Percentiles rank a stretch among this genome's conserved stretches.
Conservation (phyloP, 108 stramenopile species). For the Skeletonema menzelii region DNA sequence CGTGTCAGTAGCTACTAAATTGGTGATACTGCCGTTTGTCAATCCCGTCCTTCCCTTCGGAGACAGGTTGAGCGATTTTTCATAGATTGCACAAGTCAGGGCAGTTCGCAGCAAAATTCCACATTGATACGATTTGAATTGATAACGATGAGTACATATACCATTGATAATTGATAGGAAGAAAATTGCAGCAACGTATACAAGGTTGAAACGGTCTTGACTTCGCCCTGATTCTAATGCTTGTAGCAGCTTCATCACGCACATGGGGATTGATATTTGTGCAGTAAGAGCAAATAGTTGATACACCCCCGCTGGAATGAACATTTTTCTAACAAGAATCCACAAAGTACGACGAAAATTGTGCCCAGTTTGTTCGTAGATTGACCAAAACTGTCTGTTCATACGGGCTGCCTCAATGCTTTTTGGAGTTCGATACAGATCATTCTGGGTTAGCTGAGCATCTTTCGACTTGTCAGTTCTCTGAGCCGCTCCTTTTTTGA, state of each 20-base stretch:
- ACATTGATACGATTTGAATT: conserved; percentile 58
- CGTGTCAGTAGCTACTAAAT: conserved; percentile 72
- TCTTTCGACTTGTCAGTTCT: conserved; percentile 20
- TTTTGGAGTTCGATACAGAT: conserved; percentile 41
- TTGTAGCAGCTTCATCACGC: conserved; percentile 58
- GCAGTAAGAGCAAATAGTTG: conserved; percentile 64
- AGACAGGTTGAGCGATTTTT: conserved; percentile 53
- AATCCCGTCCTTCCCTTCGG: conserved; percentile 52
- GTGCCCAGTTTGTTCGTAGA: conserved; percentile 8
- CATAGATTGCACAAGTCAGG: conserved; percentile 58
- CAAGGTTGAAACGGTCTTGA: conserved; percentile 31
- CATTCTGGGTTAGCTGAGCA: conserved; percentile 42
- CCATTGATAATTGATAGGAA: conserved; percentile 48
- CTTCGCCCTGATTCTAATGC: conserved; percentile 49
- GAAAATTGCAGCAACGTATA: conserved; percentile 48
- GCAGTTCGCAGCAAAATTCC: conserved; percentile 59
- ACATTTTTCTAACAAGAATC: conserved; percentile 50
- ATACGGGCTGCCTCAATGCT: conserved; percentile 9
- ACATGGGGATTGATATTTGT: conserved; percentile 62
- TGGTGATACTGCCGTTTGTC: conserved; percentile 67
- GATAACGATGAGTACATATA: conserved; percentile 63
- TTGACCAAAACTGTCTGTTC: conserved; percentile 13
- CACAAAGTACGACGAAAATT: conserved; percentile 48
- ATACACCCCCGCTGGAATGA: conserved; percentile 66
- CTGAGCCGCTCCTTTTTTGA: conserved; percentile 29